These are phyloP conservation scores for Paspalum vaginatum DNA, from an alignment of 176 grass and related monocot species.

Conservation along the genomic window DNA sequence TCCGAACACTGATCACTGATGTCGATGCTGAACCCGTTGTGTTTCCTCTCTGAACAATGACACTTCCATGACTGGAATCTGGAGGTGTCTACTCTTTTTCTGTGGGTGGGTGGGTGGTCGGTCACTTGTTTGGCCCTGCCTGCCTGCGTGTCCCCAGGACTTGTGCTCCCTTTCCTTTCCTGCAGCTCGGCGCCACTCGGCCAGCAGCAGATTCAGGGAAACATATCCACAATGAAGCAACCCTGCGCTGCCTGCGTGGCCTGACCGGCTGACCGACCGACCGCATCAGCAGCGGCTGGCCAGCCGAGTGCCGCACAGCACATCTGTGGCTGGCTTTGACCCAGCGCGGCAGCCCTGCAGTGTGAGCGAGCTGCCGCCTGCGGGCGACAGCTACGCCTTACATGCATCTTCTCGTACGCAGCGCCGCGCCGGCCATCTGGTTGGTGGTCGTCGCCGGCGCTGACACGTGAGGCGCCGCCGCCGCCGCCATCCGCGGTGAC, in stretches of 20 bases:
- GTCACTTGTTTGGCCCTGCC: constrained; percentile 4
- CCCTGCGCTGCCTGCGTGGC: too few species aligned
- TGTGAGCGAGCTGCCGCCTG: too few species aligned
- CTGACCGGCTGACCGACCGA: too few species aligned
- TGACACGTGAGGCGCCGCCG: background rate
- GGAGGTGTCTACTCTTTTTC: background rate
- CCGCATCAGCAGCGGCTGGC: too few species aligned
- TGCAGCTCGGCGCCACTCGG: too few species aligned
- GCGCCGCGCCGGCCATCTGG: background rate
- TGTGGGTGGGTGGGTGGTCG: too few species aligned
- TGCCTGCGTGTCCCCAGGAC: background rate
- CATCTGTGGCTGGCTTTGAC: too few species aligned
- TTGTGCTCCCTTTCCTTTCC: background rate
- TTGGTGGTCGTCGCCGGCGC: background rate
- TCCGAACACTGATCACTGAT: too few species aligned
- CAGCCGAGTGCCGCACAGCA: too few species aligned
- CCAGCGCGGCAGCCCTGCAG: too few species aligned
- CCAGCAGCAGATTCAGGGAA: background rate
- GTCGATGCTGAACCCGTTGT: too few species aligned
- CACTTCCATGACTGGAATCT: background rate
- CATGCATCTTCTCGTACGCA: background rate
- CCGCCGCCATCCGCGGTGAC: background rate
- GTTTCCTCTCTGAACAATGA: background rate
- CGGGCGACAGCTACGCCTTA: background rate
- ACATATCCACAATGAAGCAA: background rate